Percentiles rank a stretch among this genome's conserved stretches.
These are phyloP conservation scores for Pseudogymnoascus sp. DNA, from an alignment of 2,329 filamentous ascomycete genomes.

Conservation along the genomic window DNA sequence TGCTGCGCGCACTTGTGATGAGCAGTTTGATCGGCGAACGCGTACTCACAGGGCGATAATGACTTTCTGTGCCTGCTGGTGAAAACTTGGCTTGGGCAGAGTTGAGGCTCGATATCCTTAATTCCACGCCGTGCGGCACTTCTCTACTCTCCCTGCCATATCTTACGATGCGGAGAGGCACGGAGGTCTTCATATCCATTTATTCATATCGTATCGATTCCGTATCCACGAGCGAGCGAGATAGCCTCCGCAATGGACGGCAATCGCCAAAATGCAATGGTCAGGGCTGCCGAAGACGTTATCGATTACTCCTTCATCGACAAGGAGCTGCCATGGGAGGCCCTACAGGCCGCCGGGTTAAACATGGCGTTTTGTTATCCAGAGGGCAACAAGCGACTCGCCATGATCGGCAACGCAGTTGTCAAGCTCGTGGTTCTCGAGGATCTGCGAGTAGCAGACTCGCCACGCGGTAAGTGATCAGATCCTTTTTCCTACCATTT, in stretches of 20 bases:
- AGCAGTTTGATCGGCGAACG: too few relatives aligned
- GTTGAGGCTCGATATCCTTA: too few relatives aligned
- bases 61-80: too few relatives aligned
- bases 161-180: too few relatives aligned
- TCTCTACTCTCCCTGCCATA: too few relatives aligned
- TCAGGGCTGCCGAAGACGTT: slow-evolving; percentile 3
- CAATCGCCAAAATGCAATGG: not conserved
- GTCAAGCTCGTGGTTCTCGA: not conserved
- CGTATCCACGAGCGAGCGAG: not conserved
- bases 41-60: too few relatives aligned
- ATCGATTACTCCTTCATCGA: slow-evolving; percentile 2
- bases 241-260: not conserved
- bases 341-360: not conserved
- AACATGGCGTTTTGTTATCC: not conserved
- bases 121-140: too few relatives aligned
- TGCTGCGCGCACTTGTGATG: too few relatives aligned
- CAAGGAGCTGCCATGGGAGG: not conserved
- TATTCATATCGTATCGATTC: not conserved
- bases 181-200: too few relatives aligned
- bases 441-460: not conserved
- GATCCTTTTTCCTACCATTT: not conserved
- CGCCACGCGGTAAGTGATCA: not conserved
- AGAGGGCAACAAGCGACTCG: not conserved
- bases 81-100: too few relatives aligned
- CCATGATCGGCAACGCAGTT: not conserved